phyloP scores from a whole-genome alignment of 805 yeast genomes.

The Metschnikowia orientalis region DNA sequence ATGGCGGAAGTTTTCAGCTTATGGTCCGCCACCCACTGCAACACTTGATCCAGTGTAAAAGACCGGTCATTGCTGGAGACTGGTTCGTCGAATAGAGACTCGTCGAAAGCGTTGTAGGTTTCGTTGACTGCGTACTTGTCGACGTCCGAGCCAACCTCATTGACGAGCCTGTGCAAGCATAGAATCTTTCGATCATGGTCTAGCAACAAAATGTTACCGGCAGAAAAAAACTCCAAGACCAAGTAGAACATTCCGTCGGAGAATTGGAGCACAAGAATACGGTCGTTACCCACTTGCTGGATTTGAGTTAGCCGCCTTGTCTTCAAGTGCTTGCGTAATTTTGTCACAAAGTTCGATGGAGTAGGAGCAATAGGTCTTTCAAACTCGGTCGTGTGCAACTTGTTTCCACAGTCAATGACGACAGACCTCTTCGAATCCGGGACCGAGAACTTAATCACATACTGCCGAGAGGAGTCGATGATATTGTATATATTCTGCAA shows the following conservation, averaged over 20 bases:
- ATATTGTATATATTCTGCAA: constrained; percentile 83
- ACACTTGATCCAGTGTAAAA: constrained; percentile 29
- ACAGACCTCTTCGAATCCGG: constrained; percentile 78
- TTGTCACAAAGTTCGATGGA: constrained; percentile 83
- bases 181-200: constrained; percentile 66
- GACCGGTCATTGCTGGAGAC: constrained; percentile 8
- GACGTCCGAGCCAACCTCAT: constrained; percentile 57
- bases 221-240: constrained; percentile 89
- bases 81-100: constrained; percentile 36
- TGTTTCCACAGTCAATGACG: constrained; percentile 82
- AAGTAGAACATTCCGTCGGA: constrained; percentile 75
- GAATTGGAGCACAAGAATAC: constrained; percentile 80
- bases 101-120: constrained; percentile 57
- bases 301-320: constrained; percentile 70
- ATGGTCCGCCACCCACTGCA: constrained; percentile 38
- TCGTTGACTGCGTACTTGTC: constrained; percentile 73
- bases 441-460: constrained; percentile 70
- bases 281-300: constrained; percentile 71
- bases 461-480: constrained; percentile 65
- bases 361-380: constrained; percentile 75
- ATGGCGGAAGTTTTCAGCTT: constrained; percentile 21
- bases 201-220: constrained; percentile 81
- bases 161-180: constrained; percentile 73
- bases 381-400: constrained; percentile 72
- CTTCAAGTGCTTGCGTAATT: constrained; percentile 81